Percentiles rank a stretch among this genome's conserved stretches.
phyloP scores from a whole-genome alignment of 176 grass and related monocot genomes.

The Dactylis glomerata region DNA sequence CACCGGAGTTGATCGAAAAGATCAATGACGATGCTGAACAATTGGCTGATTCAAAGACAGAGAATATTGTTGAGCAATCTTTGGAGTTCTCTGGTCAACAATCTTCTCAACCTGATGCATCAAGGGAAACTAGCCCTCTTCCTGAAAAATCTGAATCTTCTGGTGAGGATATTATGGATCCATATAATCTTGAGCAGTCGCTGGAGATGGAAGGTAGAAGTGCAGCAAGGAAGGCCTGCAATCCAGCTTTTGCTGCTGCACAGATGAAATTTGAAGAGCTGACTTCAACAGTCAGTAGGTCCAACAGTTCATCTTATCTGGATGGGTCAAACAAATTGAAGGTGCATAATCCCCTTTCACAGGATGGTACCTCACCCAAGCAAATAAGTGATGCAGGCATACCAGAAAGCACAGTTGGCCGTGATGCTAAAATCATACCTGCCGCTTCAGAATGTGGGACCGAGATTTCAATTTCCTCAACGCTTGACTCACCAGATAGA shows the following conservation, averaged over 20 bases:
- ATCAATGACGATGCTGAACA: constrained; percentile 3
- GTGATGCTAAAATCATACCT: constrained; percentile 44
- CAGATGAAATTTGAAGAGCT: constrained; percentile 90
- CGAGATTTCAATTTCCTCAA: constrained; percentile 96
- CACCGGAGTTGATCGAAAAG: constrained; percentile 44
- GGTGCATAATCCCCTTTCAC: constrained; percentile 22
- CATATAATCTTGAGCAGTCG: constrained; percentile 43
- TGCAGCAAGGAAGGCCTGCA: constrained; percentile 49
- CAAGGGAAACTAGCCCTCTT: constrained; percentile 26
- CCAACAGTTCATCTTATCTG: constrained; percentile 44
- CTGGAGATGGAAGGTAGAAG: constrained; percentile 51
- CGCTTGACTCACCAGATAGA: constrained; percentile 92
- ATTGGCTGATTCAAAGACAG: constrained; percentile 11
- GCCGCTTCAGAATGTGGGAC: constrained; percentile 97
- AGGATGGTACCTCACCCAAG: constrained; percentile 32
- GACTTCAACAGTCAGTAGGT: constrained; percentile 47
- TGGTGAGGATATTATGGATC: constrained; percentile 12
- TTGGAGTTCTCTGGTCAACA: constrained; percentile 32
- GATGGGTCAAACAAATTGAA: constrained; percentile 46
- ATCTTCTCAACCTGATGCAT: constrained; percentile 23
- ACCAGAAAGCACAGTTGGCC: constrained; percentile 29
- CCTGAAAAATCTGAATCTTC: constrained; percentile 41
- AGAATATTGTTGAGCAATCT: constrained; percentile 30
- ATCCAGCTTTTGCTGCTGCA: constrained; percentile 87
- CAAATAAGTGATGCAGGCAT: constrained; percentile 40